Percentiles rank a stretch among this genome's conserved stretches.
Evolutionary conservation across 2,329 filamentous ascomycete species (phyloP).

Genomic region (Ceratocystis cacaofunesta): DNA sequence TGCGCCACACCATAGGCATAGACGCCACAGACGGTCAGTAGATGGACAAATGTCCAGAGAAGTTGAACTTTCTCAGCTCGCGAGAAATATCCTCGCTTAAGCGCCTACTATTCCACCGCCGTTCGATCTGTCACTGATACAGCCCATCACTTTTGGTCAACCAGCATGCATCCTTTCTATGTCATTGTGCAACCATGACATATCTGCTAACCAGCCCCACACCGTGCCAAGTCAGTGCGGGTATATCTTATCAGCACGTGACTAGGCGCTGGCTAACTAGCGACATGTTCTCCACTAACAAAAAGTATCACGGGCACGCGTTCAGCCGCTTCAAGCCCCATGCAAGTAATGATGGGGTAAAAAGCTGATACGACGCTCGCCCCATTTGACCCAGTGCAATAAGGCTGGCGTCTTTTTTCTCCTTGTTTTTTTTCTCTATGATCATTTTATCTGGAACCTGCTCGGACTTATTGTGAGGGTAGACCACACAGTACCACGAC

Average conservation of each 20-base stretch:
- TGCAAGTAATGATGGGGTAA: background rate
- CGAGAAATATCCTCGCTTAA: no score
- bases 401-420: background rate
- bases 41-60: background rate
- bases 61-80: background rate
- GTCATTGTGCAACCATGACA: background rate
- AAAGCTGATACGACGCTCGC: background rate
- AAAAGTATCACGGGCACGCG: background rate
- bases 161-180: background rate
- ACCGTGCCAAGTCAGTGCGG: constrained; percentile 2
- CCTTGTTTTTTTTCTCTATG: background rate
- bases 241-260: constrained; percentile 4
- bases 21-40: background rate
- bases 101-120: background rate
- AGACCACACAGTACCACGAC: background rate
- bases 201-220: background rate
- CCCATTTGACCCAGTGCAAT: no score
- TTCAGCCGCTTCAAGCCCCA: background rate
- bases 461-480: background rate
- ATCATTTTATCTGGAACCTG: background rate
- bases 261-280: background rate
- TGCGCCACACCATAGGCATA: background rate
- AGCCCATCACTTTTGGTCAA: background rate
- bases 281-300: background rate
- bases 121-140: background rate